Evolutionary conservation across 495 filamentous ascomycete genomes (phyloP).

Genomic region (Trichoderma gamsii): DNA sequence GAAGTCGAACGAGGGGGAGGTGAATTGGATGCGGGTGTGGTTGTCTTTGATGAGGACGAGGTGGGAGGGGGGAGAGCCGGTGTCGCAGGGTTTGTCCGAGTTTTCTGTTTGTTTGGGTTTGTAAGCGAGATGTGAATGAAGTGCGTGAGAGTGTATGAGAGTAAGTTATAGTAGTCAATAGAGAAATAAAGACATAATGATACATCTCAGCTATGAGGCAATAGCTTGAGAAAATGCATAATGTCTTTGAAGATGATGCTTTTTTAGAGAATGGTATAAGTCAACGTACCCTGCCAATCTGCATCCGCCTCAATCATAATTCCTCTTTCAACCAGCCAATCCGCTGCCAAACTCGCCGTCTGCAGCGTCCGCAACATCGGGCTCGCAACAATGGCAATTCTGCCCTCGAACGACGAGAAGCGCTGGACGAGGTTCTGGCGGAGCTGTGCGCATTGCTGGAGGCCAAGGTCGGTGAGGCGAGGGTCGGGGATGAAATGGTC

Average conservation of each 20-base stretch:
- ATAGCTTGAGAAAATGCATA: not conserved
- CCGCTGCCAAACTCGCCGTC: constrained; percentile 46
- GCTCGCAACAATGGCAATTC: constrained; percentile 51
- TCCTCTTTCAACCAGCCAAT: constrained; percentile 46
- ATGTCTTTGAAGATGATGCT: not conserved
- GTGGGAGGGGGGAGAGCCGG: constrained; percentile 37
- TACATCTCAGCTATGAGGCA: too few species aligned
- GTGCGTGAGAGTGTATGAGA: not conserved
- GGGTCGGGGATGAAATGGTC: constrained; percentile 51
- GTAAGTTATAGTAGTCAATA: too few species aligned
- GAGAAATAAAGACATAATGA: too few species aligned
- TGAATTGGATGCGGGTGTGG: constrained; percentile 32
- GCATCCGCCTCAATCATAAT: constrained; percentile 48
- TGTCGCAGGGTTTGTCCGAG: constrained; percentile 52
- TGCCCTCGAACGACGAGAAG: constrained; percentile 40
- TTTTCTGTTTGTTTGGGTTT: constrained; percentile 38
- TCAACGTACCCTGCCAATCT: constrained; percentile 42
- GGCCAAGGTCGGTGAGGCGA: constrained; percentile 47
- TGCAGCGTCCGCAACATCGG: constrained; percentile 55
- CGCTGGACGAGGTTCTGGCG: constrained; percentile 38
- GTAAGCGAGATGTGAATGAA: not conserved
- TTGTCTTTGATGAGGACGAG: constrained; percentile 23
- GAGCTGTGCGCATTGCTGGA: constrained; percentile 45
- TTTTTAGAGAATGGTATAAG: not conserved
- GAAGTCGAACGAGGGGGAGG: constrained; percentile 44